These are phyloP conservation scores for Leucocoprinus leucothites DNA, from an alignment of 768 basidiomycete species.

Conservation along the genomic window DNA sequence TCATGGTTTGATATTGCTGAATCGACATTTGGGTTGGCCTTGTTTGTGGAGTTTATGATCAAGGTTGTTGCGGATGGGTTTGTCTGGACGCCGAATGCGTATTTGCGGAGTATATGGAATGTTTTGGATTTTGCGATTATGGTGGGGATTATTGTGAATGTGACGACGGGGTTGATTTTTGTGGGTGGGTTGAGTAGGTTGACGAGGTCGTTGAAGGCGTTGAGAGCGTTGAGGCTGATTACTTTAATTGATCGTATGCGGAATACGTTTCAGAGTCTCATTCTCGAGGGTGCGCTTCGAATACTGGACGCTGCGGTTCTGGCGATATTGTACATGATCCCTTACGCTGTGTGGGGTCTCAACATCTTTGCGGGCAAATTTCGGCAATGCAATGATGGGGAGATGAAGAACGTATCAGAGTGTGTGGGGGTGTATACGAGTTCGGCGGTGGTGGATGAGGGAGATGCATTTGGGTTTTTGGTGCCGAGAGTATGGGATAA, in stretches of 20 bases:
- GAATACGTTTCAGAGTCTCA: conserved; percentile 79
- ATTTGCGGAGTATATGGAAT: conserved; percentile 91
- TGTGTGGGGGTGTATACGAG: conserved; percentile 77
- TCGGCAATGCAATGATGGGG: conserved; percentile 78
- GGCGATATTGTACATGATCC: conserved; percentile 88
- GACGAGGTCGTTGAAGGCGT: conserved; percentile 81
- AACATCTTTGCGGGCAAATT: conserved; percentile 88
- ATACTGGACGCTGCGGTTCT: conserved; percentile 89
- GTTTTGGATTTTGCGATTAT: conserved; percentile 86
- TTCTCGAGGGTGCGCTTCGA: conserved; percentile 80
- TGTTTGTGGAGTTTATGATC: conserved; percentile 82
- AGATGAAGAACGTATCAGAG: conserved; percentile 48
- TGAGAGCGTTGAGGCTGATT: conserved; percentile 86
- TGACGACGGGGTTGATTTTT: conserved; percentile 68
- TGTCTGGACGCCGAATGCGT: conserved; percentile 87
- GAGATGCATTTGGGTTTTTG: conserved; percentile 60
- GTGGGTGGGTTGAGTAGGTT: conserved; percentile 78
- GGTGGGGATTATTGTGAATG: conserved; percentile 70
- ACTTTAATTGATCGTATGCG: conserved; percentile 87
- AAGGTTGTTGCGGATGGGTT: conserved; percentile 94
- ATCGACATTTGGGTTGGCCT: conserved; percentile 60
- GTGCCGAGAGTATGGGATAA: conserved; percentile 89
- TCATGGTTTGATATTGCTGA: conserved; percentile 92
- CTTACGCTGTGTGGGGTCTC: conserved; percentile 90
- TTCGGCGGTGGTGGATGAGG: conserved; percentile 56